Base-by-base conservation (phyloP, 78 protist genomes). In the Parvularia atlantis region DNA sequence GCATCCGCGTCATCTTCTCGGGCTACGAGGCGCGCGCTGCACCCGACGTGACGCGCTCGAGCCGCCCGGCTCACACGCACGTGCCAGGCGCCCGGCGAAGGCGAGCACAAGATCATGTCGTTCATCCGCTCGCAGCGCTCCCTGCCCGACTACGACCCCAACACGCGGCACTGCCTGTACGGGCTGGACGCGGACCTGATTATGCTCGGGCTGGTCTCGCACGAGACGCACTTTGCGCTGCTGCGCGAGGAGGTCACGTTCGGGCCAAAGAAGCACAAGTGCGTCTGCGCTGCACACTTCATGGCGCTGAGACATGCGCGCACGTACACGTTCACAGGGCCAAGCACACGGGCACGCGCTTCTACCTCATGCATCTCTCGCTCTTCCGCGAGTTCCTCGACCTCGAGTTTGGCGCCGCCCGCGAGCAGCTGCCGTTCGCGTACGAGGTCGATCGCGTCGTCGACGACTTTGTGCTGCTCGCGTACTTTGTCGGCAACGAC, bases 51-150 rank as follows among this genome's bases (percentile, higher is more conserved):
- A n/a, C n/a, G n/a, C n/a, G n/a, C n/a, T n/a, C n/a, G n/a, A n/a
- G n/a, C n/a, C n/a, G n/a, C n/a, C n/a, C n/a, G n/a, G n/a, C n/a
- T n/a, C n/a, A n/a, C n/a, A n/a, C n/a, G n/a, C n/a, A n/a, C n/a
- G n/a, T n/a, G n/a, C 91, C n/a, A n/a, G n/a, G n/a, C n/a, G n/a
- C n/a, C 93, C 0, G 97, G 97, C 1, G 94, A 89, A 57, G 97
- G 97, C 20, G 97, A 93, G 82, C 97, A 93, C 69, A 93, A 93
- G 85, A 85, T 93, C 53, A 77, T 84, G 83, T 84, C 77, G 31
- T 84, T 57, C 67, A 82, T 93, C 79, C 73, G 97, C 46, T n/a
- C 3, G 37, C 48, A 36, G 52, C 70, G 36, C 28, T 0, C 31
- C 33, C 44, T 1, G 41, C 61, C 48, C 0, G 57, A 0, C 59